Evolutionary conservation across 495 filamentous ascomycete species (phyloP).

Genomic region (Neurospora sp.): DNA sequence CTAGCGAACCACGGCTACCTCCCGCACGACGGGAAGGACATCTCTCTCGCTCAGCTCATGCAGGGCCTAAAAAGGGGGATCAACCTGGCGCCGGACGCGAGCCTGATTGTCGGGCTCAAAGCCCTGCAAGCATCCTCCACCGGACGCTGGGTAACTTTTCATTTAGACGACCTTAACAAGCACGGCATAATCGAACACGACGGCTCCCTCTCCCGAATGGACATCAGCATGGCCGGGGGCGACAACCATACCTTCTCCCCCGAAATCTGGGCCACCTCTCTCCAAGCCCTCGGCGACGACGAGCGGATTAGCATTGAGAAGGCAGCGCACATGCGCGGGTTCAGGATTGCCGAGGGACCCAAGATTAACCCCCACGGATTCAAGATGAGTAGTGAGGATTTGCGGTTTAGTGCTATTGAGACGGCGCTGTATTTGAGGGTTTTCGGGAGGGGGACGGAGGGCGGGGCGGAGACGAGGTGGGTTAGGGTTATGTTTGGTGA

Average conservation of each 20-base stretch:
- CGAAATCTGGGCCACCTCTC: conserved; percentile 12
- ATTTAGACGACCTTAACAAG: conserved; percentile 20
- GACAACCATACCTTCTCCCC: conserved; percentile 22
- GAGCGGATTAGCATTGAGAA: conserved; percentile 14
- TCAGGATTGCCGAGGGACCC: conserved; percentile 7
- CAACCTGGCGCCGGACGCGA: conserved; percentile 15
- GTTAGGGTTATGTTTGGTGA: conserved; percentile 17
- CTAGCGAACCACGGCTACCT: conserved; percentile 50
- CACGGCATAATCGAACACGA: conserved; percentile 27
- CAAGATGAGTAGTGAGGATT: conserved; percentile 8
- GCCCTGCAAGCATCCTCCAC: conserved; percentile 18
- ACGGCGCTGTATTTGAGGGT: conserved; percentile 19
- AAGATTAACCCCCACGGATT: conserved; percentile 14
- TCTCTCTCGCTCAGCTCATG: conserved; percentile 17
- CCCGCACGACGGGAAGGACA: conserved; percentile 37
- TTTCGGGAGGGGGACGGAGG: conserved; percentile 15
- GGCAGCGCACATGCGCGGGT: conserved; percentile 16
- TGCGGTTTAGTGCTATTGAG: conserved; percentile 16
- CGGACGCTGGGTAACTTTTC: conserved; percentile 15
- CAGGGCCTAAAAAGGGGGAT: conserved; percentile 13
- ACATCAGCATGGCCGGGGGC: conserved; percentile 13
- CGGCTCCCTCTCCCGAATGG: conserved; percentile 15
- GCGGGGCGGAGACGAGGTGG: conserved; percentile 16
- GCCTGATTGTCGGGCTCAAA: conserved; percentile 12
- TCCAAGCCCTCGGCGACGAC: conserved; percentile 6